Evolutionary conservation across 73 alveolate species (phyloP), one percentile per base, ranked within the genome.

Genomic region (Paramecium sexaurelia): DNA sequence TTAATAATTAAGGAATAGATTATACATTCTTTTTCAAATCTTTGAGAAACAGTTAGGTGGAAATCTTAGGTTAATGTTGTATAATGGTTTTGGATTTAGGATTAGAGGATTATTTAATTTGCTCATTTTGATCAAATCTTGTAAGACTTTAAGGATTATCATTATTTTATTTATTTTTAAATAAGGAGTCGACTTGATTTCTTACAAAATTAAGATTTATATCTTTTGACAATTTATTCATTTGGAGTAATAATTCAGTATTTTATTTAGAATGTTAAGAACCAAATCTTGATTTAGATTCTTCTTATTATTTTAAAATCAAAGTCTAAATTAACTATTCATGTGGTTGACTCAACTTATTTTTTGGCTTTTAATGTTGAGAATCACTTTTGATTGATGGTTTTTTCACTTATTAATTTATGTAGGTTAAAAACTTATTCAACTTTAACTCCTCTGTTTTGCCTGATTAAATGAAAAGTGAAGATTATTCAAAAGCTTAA

Each of bases 281-380:
- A 10, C 86, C 86, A 3, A 71, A 33, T 7, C 86, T 71, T 15
- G 32, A 71, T 71, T 71, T 71, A 7, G 43, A 29, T 27, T 71
- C 86, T 32, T 33, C 83, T 61, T 32, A 29, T 32, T 61, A 11
- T 61, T 71, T 27, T 71, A 33, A 17, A 6, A 71, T 71, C 7
- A 51, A 51, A 51, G 67, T 51, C 24, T 66, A 66, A 32, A 66
- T 66, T 66, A 66, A 66, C 26, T 66, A 66, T 66, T 66, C 83
- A 0, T 66, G 26, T 3, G 83, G 83, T 66, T 66, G 11, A 32
- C 83, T 66, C 24, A 66, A 32, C n/a, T 66, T 66, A 20, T 66
- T 1, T 15, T 26, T n/a, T 4, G 67, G 67, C 13, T 51, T 51
- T n/a, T 1, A 3, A n/a, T 51, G 67, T 51, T 51, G 7, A 51